A percentile compares a stretch with the other conserved stretches of the same genome.
These are phyloP conservation scores for Sclerotinia nivalis DNA, from an alignment of 2,329 filamentous ascomycete genomes.

Conservation along the genomic window DNA sequence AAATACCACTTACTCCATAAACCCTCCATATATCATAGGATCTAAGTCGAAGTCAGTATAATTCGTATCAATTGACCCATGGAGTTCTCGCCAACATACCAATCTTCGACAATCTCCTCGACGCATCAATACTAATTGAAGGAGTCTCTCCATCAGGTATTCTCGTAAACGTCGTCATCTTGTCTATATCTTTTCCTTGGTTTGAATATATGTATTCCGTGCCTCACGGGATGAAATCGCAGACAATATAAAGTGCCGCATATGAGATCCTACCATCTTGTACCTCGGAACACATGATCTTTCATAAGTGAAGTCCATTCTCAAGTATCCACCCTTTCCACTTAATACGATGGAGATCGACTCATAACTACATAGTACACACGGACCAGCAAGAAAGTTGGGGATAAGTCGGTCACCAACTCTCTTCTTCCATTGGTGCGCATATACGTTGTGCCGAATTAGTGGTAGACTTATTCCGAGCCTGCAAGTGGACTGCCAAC, in stretches of 20 bases:
- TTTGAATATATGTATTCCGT: neutral
- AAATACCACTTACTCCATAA: slow-evolving; percentile 66
- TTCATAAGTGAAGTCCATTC: neutral
- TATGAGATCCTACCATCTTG: slow-evolving; percentile 19
- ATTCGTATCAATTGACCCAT: neutral
- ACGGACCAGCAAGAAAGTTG: neutral
- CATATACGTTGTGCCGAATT: slow-evolving; percentile 8
- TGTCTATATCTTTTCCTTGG: slow-evolving; percentile 1
- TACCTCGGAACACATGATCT: slow-evolving; percentile 13
- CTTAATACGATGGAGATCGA: neutral
- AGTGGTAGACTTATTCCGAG: neutral
- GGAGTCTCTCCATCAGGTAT: slow-evolving; percentile 61
- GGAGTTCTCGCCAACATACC: slow-evolving; percentile 26
- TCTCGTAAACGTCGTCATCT: slow-evolving; percentile 73
- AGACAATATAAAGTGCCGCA: slow-evolving; percentile 12
- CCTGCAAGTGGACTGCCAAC: neutral
- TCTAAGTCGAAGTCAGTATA: slow-evolving; percentile 45
- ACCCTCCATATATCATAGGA: slow-evolving; percentile 79
- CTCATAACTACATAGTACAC: neutral
- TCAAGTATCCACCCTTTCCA: neutral
- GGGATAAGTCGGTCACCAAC: neutral
- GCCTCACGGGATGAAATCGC: neutral
- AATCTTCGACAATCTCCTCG: slow-evolving; percentile 68
- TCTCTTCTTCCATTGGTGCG: slow-evolving; percentile 19
- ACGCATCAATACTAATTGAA: slow-evolving; percentile 64